These are phyloP conservation scores for Dryadomyces sulphureus DNA, from an alignment of 2,329 filamentous ascomycete species.

Conservation along the genomic window DNA sequence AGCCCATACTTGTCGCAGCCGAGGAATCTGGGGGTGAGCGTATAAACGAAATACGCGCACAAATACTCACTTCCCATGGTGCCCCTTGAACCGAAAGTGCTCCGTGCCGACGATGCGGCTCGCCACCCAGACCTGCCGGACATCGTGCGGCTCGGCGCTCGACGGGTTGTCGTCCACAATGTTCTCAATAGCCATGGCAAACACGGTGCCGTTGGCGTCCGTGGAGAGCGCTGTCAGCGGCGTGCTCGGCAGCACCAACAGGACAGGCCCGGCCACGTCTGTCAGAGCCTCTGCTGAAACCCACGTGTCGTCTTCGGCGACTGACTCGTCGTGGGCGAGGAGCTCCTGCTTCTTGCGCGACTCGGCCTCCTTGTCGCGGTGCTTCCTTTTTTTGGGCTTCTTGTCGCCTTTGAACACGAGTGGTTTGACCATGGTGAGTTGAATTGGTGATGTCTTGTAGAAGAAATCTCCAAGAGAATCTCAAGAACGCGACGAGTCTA, in stretches of 20 bases:
- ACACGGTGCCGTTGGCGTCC: conserved; percentile 78
- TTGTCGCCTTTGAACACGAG: conserved; percentile 96
- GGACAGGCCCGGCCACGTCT: conserved; percentile 69
- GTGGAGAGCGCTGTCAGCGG: conserved; percentile 64
- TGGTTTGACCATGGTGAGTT: conserved; percentile 71
- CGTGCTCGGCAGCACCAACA: conserved; percentile 68
- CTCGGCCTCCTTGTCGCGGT: conserved; percentile 34
- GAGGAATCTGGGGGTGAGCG: conserved; percentile 47
- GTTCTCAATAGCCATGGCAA: conserved; percentile 70
- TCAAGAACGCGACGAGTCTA: too few relatives aligned
- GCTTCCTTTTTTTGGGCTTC: conserved; percentile 84
- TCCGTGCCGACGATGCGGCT: conserved; percentile 73
- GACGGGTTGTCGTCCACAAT: conserved; percentile 66
- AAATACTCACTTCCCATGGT: conserved; percentile 58
- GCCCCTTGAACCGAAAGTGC: conserved; percentile 71
- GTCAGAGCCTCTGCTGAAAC: conserved; percentile 61
- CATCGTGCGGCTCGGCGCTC: conserved; percentile 91
- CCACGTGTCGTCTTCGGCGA: conserved; percentile 70
- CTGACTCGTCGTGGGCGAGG: conserved; percentile 19
- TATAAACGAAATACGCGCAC: neutral
- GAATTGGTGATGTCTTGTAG: too few relatives aligned
- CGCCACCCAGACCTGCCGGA: conserved; percentile 89
- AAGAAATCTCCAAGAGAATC: too few relatives aligned
- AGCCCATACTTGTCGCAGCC: conserved; percentile 73
- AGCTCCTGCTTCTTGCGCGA: conserved; percentile 20